Percentiles rank a stretch among this genome's conserved stretches.
These are phyloP conservation scores for Serendipita sp. DNA, from an alignment of 768 basidiomycete species.

Conservation along the genomic window DNA sequence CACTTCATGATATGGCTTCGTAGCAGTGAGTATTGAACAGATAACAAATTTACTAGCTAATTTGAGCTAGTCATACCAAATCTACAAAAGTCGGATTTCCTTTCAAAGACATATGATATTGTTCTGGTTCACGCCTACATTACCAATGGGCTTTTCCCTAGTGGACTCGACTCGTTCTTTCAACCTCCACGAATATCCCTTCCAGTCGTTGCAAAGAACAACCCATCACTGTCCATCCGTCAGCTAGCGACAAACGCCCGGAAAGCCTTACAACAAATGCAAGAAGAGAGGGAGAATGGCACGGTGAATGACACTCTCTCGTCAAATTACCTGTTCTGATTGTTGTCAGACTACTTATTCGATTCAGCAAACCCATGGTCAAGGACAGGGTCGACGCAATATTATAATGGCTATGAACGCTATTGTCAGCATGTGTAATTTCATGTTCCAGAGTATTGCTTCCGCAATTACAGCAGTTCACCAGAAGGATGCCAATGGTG, in stretches of 20 bases:
- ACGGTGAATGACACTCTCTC: background rate
- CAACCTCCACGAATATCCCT: background rate
- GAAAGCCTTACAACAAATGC: background rate
- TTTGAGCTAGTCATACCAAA: background rate
- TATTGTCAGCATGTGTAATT: background rate
- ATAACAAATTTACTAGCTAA: background rate
- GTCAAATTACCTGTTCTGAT: too few species aligned
- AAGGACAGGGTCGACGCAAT: too few species aligned
- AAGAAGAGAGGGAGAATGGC: background rate
- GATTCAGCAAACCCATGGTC: too few species aligned
- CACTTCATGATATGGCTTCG: slow-evolving; percentile 3
- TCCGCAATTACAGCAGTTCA: background rate
- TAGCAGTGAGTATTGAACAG: background rate
- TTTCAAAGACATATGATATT: background rate
- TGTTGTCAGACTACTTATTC: too few species aligned
- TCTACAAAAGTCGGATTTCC: background rate
- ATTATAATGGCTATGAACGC: background rate
- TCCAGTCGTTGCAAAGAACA: background rate
- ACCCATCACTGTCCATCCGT: background rate
- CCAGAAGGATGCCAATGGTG: background rate
- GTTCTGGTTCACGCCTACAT: background rate
- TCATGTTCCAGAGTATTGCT: background rate
- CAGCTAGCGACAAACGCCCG: background rate
- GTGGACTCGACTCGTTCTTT: background rate
- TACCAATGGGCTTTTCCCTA: background rate